phyloP scores from a whole-genome alignment of 441 rosid genomes.

The Dalechampia spathulata region DNA sequence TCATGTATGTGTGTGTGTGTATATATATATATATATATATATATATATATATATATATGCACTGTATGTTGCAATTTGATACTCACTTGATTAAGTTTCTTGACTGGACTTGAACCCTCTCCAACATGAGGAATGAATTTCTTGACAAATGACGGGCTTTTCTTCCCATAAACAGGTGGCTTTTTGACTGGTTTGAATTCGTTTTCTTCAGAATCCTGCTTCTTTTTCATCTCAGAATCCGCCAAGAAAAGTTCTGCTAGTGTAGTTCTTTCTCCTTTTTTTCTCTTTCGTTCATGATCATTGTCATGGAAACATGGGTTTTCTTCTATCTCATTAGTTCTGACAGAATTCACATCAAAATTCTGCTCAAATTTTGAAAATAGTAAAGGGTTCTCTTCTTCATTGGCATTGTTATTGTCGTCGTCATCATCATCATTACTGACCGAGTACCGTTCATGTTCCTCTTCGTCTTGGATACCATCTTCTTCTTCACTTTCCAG shows the following conservation, averaged over 20 bases:
- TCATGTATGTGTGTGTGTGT: too few species aligned
- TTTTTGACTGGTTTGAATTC: slow-evolving; percentile 22
- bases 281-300: slow-evolving; percentile 24
- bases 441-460: slow-evolving; percentile 16
- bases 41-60: too few species aligned
- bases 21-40: too few species aligned
- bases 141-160: slow-evolving; percentile 44
- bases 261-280: slow-evolving; percentile 53
- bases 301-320: slow-evolving; percentile 2
- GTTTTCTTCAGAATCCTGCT: slow-evolving; percentile 16
- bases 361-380: slow-evolving; percentile 26
- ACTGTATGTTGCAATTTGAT: too few species aligned
- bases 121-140: slow-evolving; percentile 46
- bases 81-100: slow-evolving; percentile 55
- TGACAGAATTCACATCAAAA: slow-evolving; percentile 15
- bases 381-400: slow-evolving; percentile 60
- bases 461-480: slow-evolving; percentile 21
- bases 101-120: slow-evolving; percentile 58
- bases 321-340: slow-evolving; percentile 6
- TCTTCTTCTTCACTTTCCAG: slow-evolving; percentile 22
- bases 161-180: slow-evolving; percentile 19
- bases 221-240: slow-evolving; percentile 37
- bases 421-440: slow-evolving; percentile 20
- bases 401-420: slow-evolving; percentile 23
- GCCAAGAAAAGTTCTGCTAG: slow-evolving; percentile 76